Percentiles rank a stretch among this genome's conserved stretches.
phyloP scores from a whole-genome alignment of 345 rosid species.

The Camelina laxa region DNA sequence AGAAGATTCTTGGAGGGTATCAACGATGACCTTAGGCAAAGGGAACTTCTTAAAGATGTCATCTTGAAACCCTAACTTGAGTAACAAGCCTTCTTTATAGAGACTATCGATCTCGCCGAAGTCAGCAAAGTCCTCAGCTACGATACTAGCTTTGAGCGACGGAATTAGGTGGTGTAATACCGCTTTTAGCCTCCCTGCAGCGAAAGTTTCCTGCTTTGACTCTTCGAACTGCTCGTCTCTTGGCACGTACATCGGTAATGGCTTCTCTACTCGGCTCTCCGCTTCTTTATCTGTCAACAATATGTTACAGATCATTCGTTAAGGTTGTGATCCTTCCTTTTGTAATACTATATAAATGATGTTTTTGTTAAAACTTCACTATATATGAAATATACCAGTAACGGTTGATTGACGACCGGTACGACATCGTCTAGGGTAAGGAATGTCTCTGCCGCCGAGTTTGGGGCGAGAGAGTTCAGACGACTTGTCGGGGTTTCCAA shows the following conservation, averaged over 20 bases:
- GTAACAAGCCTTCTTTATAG: slow-evolving; percentile 86
- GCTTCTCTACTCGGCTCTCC: slow-evolving; percentile 94
- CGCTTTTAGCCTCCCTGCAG: slow-evolving; percentile 73
- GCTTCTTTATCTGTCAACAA: slow-evolving; percentile 43
- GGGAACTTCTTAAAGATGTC: slow-evolving; percentile 72
- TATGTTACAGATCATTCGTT: not conserved
- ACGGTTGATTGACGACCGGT: slow-evolving; percentile 74
- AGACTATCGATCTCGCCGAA: slow-evolving; percentile 83
- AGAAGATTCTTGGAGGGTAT: slow-evolving; percentile 59
- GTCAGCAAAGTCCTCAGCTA: slow-evolving; percentile 63
- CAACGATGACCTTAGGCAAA: slow-evolving; percentile 59
- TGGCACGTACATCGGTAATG: slow-evolving; percentile 85
- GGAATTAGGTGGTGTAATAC: slow-evolving; percentile 83
- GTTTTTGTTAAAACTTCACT: not conserved
- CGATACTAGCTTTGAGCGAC: slow-evolving; percentile 71
- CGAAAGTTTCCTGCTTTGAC: slow-evolving; percentile 61
- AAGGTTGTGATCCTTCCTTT: not conserved
- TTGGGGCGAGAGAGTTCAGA: slow-evolving; percentile 62
- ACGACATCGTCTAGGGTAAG: slow-evolving; percentile 93
- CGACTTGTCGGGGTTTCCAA: slow-evolving; percentile 89
- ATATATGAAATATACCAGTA: slow-evolving; percentile 50
- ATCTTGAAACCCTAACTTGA: slow-evolving; percentile 78
- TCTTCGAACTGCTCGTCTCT: slow-evolving; percentile 97
- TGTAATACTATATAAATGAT: not conserved
- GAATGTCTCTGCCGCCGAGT: slow-evolving; percentile 71